Evolutionary conservation across 768 basidiomycete species (phyloP), one percentile per base, ranked within the genome.

Genomic region (Kwoniella sp.): DNA sequence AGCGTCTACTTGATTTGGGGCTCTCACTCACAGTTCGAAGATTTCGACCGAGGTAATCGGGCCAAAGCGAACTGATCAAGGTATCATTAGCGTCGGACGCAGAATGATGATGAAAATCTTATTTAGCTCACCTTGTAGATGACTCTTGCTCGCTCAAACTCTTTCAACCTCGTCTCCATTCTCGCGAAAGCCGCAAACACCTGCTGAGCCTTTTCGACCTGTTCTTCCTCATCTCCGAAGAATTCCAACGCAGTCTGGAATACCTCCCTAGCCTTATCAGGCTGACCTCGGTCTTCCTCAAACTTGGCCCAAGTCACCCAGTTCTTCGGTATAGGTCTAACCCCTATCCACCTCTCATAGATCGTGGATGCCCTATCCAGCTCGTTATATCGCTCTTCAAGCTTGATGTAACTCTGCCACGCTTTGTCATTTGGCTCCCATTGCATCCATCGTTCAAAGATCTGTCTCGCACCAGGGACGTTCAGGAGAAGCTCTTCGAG

Each of bases 351-450:
- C 53, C 80, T 73, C 60, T 98, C 95, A 77, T 95, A 96, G 36
- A 98, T 89, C 22, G 88, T 83, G 63, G 92, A 95, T 1, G 93
- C 95, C 9, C 96, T 85, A 71, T 97, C 96, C 22, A 87, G 81
- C 80, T 99, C 96, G 60, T 87, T 83, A 78, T 98, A 99, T 55
- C 96, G 86, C 76, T 89, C 88, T 82, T 99, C 96, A 79, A 98
- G 84, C 83, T 99, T 98, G 84, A 98, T 91, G 81, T 95, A 98
- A n/a, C 92, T 92, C 77, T 93, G 91, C 95, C 95, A 99, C 2
- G 95, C 93, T 83, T 97, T 97, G 85, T 98, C 96, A 73, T 98
- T 94, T 0, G 96, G 96, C 78, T 98, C 96, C 96, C 96, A 98
- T 69, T 91, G 86, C 92, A 98, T 95, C 96, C 96, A 99, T 50